Percentiles rank a stretch among this genome's conserved stretches.
phyloP scores from a whole-genome alignment of 345 rosid genomes.

The Hibiscus mutabilis region DNA sequence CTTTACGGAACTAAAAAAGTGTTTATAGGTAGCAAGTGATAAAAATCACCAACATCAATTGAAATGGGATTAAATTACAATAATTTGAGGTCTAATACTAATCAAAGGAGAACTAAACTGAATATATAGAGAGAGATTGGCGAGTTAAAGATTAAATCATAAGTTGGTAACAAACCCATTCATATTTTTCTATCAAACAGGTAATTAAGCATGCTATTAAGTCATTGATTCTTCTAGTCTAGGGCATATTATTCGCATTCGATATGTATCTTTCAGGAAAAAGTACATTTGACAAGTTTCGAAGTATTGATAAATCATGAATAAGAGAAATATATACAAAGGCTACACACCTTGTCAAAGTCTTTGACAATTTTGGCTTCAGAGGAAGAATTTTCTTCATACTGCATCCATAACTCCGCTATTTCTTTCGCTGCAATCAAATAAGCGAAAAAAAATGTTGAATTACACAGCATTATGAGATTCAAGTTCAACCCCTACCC shows the following conservation, averaged over 20 bases:
- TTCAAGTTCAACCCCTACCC: too few relatives aligned
- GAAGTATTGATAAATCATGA: not conserved
- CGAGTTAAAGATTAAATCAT: not conserved
- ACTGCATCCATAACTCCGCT: conserved; percentile 71
- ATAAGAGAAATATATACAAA: not conserved
- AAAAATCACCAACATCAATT: not conserved
- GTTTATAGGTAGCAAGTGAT: not conserved
- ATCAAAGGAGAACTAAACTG: not conserved
- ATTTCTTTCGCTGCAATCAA: conserved; percentile 65
- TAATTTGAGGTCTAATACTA: not conserved
- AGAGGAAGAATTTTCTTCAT: conserved; percentile 72
- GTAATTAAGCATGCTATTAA: not conserved
- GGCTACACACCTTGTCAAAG: conserved; percentile 59
- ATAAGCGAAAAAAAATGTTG: not conserved
- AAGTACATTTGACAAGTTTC: not conserved
- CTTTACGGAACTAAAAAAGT: not conserved
- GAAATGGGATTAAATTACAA: not conserved
- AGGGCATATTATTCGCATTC: not conserved
- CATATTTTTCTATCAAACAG: not conserved
- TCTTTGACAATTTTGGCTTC: conserved; percentile 97
- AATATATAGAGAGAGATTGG: not conserved
- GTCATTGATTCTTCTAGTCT: not conserved
- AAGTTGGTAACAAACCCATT: not conserved
- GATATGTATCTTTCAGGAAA: not conserved
- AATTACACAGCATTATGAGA: not conserved